Percentiles rank a stretch among this genome's conserved stretches.
Evolutionary conservation across 2,329 filamentous ascomycete species (phyloP).

Genomic region (Pyrenophora tritici-repentis): DNA sequence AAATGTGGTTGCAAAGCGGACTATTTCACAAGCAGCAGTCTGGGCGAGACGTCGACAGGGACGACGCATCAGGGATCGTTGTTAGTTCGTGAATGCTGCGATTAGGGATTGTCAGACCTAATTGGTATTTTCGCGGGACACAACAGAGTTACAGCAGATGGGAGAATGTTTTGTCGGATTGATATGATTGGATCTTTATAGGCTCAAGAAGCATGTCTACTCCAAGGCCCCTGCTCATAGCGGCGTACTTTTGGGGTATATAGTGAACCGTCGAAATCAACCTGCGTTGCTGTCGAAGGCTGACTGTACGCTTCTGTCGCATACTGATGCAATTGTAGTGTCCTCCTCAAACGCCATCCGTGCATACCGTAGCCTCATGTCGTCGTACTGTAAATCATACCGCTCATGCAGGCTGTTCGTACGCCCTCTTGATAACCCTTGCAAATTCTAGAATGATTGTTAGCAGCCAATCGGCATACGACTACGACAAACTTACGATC

Average conservation of each 20-base stretch:
- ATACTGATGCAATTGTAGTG: constrained; percentile 14
- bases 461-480: constrained; percentile 12
- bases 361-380: constrained; percentile 22
- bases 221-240: constrained; percentile 7
- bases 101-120: too few species aligned
- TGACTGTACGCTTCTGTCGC: constrained; percentile 10
- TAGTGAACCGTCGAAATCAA: constrained; percentile 13
- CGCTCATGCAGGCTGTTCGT: constrained; percentile 45
- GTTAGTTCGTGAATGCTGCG: too few species aligned
- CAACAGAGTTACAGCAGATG: too few species aligned
- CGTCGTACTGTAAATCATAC: constrained; percentile 12
- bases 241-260: constrained; percentile 25
- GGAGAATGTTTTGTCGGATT: background rate
- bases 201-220: background rate
- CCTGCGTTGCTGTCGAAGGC: constrained; percentile 13
- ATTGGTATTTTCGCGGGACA: too few species aligned
- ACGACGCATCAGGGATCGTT: too few species aligned
- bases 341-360: constrained; percentile 20
- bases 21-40: too few species aligned
- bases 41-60: too few species aligned
- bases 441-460: constrained; percentile 37
- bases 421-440: constrained; percentile 44
- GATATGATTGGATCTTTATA: constrained; percentile 5
- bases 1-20: too few species aligned
- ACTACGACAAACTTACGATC: constrained; percentile 66